A percentile compares a stretch with the other conserved stretches of the same genome.
These are phyloP conservation scores for Ustilago cynodontis DNA, from an alignment of 1,284 basidiomycete species.

Conservation along the genomic window DNA sequence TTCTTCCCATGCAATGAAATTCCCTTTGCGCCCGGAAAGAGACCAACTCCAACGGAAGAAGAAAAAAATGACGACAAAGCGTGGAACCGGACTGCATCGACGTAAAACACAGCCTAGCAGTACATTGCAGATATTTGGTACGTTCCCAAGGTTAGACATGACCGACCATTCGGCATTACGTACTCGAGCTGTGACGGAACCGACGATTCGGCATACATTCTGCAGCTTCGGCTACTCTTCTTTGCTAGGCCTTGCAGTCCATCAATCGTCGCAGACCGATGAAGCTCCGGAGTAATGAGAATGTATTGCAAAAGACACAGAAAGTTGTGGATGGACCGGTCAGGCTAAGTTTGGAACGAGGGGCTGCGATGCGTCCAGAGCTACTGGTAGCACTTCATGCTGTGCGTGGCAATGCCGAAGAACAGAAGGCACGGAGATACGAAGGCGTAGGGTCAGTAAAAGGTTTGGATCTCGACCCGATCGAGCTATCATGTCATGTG, in stretches of 20 bases:
- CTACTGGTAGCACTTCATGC: conserved; percentile 24
- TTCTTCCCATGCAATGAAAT: background rate
- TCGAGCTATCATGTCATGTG: no score
- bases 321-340: background rate
- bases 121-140: background rate
- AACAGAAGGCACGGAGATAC: background rate
- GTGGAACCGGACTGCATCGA: background rate
- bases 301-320: background rate
- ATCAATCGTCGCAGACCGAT: background rate
- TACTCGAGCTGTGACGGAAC: no score
- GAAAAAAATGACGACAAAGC: background rate
- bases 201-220: background rate
- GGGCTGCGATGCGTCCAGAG: background rate
- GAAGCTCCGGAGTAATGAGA: background rate
- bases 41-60: background rate
- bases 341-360: background rate
- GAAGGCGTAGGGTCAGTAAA: background rate
- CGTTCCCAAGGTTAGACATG: no score
- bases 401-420: background rate
- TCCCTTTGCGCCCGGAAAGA: background rate
- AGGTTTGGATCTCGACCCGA: background rate
- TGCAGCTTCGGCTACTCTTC: background rate
- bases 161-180: no score
- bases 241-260: background rate
- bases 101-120: background rate